These are phyloP conservation scores for Picea abies DNA, from an alignment of 83 land plant genomes.

Conservation along the genomic window DNA sequence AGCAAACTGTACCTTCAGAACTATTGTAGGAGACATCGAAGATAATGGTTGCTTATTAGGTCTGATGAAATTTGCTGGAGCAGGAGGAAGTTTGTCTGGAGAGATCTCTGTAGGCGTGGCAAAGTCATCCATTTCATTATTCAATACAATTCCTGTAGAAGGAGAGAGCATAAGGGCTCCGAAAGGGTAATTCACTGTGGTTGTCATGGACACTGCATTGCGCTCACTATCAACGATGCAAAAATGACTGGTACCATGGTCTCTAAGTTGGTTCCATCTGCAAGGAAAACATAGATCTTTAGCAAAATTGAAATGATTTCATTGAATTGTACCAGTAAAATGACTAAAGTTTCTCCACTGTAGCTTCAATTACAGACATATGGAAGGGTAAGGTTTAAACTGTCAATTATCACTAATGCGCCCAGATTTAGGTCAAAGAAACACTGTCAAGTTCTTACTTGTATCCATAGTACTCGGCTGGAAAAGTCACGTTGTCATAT, in stretches of 20 bases:
- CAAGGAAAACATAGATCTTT: background rate
- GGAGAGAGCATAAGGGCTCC: constrained; percentile 82
- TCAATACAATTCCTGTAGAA: constrained; percentile 86
- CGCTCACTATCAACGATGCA: constrained; percentile 84
- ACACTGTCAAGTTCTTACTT: constrained; percentile 35
- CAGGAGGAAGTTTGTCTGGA: constrained; percentile 76
- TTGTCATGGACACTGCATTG: constrained; percentile 90
- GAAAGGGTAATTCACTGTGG: constrained; percentile 74
- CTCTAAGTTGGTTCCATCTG: constrained; percentile 87
- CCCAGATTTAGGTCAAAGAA: background rate
- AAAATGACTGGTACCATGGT: constrained; percentile 92
- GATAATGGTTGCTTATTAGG: constrained; percentile 88
- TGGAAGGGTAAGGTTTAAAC: background rate
- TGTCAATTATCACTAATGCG: background rate
- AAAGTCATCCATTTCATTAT: constrained; percentile 98
- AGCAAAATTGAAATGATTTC: background rate
- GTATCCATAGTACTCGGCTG: constrained; percentile 73
- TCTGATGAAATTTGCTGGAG: constrained; percentile 75
- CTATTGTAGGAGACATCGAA: constrained; percentile 91
- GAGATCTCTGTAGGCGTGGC: constrained; percentile 57
- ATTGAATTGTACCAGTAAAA: background rate
- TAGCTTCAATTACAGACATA: background rate
- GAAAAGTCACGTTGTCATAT: constrained; percentile 79
- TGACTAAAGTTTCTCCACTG: background rate
- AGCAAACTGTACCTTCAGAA: constrained; percentile 63